Percentiles rank a stretch among this genome's conserved stretches.
phyloP scores from a whole-genome alignment of 2,329 filamentous ascomycete genomes.

The Dactylellina leptospora region DNA sequence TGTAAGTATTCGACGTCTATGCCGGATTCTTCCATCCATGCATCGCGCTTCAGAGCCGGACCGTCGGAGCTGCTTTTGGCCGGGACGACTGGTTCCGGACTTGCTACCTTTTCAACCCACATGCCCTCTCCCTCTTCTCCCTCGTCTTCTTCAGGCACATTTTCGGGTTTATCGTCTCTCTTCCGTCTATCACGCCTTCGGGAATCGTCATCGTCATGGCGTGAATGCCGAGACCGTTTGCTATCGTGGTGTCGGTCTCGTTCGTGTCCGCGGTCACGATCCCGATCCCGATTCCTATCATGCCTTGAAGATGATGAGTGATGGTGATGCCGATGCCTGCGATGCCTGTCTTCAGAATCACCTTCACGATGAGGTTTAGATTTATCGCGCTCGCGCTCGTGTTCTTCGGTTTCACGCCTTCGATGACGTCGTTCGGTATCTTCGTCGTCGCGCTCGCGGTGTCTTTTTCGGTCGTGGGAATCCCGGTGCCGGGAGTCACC shows the following conservation, averaged over 20 bases:
- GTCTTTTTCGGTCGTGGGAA: slow-evolving; percentile 38
- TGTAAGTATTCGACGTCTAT: slow-evolving; percentile 84
- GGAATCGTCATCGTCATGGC: slow-evolving; percentile 59
- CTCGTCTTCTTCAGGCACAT: slow-evolving; percentile 48
- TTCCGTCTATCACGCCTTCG: slow-evolving; percentile 39
- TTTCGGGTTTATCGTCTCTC: slow-evolving; percentile 57
- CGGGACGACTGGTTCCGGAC: slow-evolving; percentile 55
- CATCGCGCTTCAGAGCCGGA: slow-evolving; percentile 72
- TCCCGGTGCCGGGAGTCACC: slow-evolving; percentile 35
- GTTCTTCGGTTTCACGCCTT: slow-evolving; percentile 61
- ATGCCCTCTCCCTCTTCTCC: slow-evolving; percentile 31
- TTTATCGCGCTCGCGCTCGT: slow-evolving; percentile 60
- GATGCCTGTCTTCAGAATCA: slow-evolving; percentile 63
- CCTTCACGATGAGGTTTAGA: slow-evolving; percentile 58
- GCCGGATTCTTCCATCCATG: slow-evolving; percentile 93
- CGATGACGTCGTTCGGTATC: slow-evolving; percentile 48
- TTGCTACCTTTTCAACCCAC: slow-evolving; percentile 55
- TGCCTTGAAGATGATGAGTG: slow-evolving; percentile 69
- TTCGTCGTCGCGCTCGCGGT: slow-evolving; percentile 51
- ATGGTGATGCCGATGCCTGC: slow-evolving; percentile 69
- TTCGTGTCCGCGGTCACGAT: slow-evolving; percentile 61
- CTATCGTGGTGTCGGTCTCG: slow-evolving; percentile 63
- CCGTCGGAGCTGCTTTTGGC: slow-evolving; percentile 59
- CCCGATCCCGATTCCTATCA: slow-evolving; percentile 61
- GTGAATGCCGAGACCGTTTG: slow-evolving; percentile 60